Conservation (phyloP, 768 basidiomycete genomes). For the Agrocybe chaxingu region DNA sequence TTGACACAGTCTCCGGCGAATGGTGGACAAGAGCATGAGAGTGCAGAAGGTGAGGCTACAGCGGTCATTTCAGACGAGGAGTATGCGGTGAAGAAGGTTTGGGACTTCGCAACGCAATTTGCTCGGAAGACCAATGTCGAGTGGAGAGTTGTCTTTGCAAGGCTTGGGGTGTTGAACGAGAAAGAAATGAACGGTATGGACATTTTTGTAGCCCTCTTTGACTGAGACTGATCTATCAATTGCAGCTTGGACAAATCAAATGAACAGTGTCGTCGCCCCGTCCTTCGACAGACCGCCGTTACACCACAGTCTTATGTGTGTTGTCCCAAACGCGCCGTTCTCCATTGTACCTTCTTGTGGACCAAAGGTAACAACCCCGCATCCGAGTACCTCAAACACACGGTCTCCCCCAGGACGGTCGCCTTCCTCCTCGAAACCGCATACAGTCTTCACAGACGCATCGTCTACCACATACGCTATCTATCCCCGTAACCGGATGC, state of each 20-base stretch:
- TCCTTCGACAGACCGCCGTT: constrained; percentile 44
- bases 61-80: constrained; percentile 34
- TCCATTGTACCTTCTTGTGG: constrained; percentile 40
- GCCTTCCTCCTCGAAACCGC: constrained; percentile 19
- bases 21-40: constrained; percentile 3
- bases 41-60: constrained; percentile 18
- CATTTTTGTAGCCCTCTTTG: constrained; percentile 1
- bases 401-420: constrained; percentile 14
- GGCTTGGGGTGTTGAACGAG: constrained; percentile 56
- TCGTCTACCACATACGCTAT: constrained; percentile 51
- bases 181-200: constrained; percentile 65
- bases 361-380: constrained; percentile 11
- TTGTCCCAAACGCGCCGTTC: constrained; percentile 60
- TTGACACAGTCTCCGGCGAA: constrained; percentile 41
- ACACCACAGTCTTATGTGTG: constrained; percentile 60
- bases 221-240: constrained; percentile 4
- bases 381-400: constrained; percentile 24
- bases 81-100: constrained; percentile 57
- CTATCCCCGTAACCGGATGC: constrained; percentile 37
- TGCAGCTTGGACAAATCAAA: constrained; percentile 64
- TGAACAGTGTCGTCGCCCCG: constrained; percentile 37
- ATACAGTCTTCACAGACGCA: constrained; percentile 33
- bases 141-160: constrained; percentile 76
- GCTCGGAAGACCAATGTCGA: constrained; percentile 68
- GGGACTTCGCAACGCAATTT: constrained; percentile 65